A percentile compares a stretch with the other conserved stretches of the same genome.
These are phyloP conservation scores for Populus hybrid DNA, from an alignment of 441 rosid genomes.

Conservation along the genomic window DNA sequence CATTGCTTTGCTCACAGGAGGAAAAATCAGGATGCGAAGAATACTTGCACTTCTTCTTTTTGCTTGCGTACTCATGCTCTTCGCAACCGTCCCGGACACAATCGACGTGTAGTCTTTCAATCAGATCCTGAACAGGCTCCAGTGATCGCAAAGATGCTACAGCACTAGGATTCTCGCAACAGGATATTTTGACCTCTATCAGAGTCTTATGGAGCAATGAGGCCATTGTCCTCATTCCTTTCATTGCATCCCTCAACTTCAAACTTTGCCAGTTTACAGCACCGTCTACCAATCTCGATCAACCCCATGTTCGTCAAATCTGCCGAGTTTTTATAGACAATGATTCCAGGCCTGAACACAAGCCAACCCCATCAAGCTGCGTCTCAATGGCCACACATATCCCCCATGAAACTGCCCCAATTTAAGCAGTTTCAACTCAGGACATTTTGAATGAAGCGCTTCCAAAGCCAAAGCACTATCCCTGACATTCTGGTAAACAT, in stretches of 20 bases:
- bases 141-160: slow-evolving; percentile 53
- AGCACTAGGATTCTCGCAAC: slow-evolving; percentile 35
- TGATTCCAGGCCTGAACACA: slow-evolving; percentile 54
- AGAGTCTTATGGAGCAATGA: slow-evolving; percentile 44
- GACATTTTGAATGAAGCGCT: slow-evolving; percentile 54
- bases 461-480: slow-evolving; percentile 7
- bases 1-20: slow-evolving; percentile 9
- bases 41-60: slow-evolving; percentile 56
- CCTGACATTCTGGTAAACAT: slow-evolving; percentile 63
- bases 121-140: slow-evolving; percentile 57
- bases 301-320: slow-evolving; percentile 80
- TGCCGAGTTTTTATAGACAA: slow-evolving; percentile 57
- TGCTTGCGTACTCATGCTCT: slow-evolving; percentile 23
- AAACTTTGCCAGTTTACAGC: slow-evolving; percentile 54
- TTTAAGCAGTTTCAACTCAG: slow-evolving; percentile 45
- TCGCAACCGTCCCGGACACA: slow-evolving; percentile 63
- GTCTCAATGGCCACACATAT: slow-evolving; percentile 60
- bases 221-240: slow-evolving; percentile 66
- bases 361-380: slow-evolving; percentile 70
- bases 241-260: slow-evolving; percentile 79
- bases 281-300: slow-evolving; percentile 82
- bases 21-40: slow-evolving; percentile 16
- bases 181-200: slow-evolving; percentile 64
- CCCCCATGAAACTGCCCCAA: slow-evolving; percentile 71
- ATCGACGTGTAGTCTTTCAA: slow-evolving; percentile 68